Percentiles rank a stretch among this genome's conserved stretches.
phyloP scores from a whole-genome alignment of 192 early-diverging fungal genomes.

The Phycomyces blakesleeanus region DNA sequence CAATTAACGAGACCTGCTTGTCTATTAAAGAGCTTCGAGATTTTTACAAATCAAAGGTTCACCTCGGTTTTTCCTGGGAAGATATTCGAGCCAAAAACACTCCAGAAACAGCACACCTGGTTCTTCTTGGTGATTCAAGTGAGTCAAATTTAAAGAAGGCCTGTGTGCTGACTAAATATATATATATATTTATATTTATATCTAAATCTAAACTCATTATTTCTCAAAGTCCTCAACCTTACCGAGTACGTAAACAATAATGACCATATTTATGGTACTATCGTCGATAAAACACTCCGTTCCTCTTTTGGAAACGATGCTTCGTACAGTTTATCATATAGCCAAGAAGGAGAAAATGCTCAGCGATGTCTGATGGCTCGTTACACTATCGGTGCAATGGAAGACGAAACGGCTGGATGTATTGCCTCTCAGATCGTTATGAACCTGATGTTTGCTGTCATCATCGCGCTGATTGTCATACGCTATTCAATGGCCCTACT shows the following conservation, averaged over 20 bases:
- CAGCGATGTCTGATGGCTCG: slow-evolving; percentile 41
- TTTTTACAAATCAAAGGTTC: neutral
- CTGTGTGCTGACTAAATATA: slow-evolving; percentile 8
- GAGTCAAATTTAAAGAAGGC: neutral
- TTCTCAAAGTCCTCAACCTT: slow-evolving; percentile 20
- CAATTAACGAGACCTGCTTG: neutral
- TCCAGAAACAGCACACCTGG: neutral
- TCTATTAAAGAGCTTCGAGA: neutral
- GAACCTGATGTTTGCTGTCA: slow-evolving; percentile 48
- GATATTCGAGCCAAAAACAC: neutral
- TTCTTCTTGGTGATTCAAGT: slow-evolving; percentile 9
- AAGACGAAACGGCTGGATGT: slow-evolving; percentile 54
- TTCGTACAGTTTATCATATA: slow-evolving; percentile 23
- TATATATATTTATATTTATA: neutral
- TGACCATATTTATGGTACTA: slow-evolving; percentile 12
- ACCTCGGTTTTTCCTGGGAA: neutral
- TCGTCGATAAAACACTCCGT: slow-evolving; percentile 16
- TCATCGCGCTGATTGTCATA: slow-evolving; percentile 51
- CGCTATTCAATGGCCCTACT: slow-evolving; percentile 61
- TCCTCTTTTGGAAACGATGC: slow-evolving; percentile 26
- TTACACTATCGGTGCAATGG: slow-evolving; percentile 46
- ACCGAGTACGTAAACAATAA: slow-evolving; percentile 19
- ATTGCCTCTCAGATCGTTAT: slow-evolving; percentile 55
- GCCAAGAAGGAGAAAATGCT: slow-evolving; percentile 31
- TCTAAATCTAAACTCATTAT: neutral